These are phyloP conservation scores for Fusarium avenaceum DNA, from an alignment of 2,329 filamentous ascomycete species.

Conservation along the genomic window DNA sequence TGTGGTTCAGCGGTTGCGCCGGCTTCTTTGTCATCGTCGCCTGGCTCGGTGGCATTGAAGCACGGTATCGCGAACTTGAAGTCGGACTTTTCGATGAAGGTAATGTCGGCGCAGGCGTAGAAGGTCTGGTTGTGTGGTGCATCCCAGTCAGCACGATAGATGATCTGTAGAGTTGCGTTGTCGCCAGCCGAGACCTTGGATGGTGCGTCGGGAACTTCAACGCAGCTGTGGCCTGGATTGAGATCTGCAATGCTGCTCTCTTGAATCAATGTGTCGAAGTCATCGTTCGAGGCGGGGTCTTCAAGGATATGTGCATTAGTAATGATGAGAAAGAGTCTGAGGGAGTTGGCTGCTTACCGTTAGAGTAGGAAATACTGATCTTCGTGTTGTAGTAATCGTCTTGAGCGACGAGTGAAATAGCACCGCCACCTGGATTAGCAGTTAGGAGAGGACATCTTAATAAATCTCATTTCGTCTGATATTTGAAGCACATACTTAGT, in stretches of 20 bases:
- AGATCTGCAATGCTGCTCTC: slow-evolving; percentile 55
- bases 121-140: slow-evolving; percentile 60
- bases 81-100: slow-evolving; percentile 54
- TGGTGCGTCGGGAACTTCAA: slow-evolving; percentile 55
- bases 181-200: slow-evolving; percentile 55
- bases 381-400: slow-evolving; percentile 69
- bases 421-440: slow-evolving; percentile 61
- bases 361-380: slow-evolving; percentile 66
- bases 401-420: slow-evolving; percentile 68
- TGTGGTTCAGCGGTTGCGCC: slow-evolving; percentile 25
- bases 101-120: slow-evolving; percentile 65
- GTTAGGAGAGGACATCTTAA: background rate
- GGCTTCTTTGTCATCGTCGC: slow-evolving; percentile 44
- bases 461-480: rapidly evolving
- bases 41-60: slow-evolving; percentile 59
- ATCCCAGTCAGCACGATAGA: slow-evolving; percentile 61
- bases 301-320: background rate
- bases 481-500: slow-evolving; percentile 55
- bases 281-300: slow-evolving; percentile 58
- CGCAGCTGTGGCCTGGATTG: slow-evolving; percentile 62
- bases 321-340: background rate
- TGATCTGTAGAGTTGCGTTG: slow-evolving; percentile 64
- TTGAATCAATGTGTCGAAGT: slow-evolving; percentile 58
- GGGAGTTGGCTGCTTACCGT: slow-evolving; percentile 53
- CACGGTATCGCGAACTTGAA: slow-evolving; percentile 56